These are phyloP conservation scores for Salvia miltiorrhiza DNA, from an alignment of 257 asterid species.

Conservation along the genomic window DNA sequence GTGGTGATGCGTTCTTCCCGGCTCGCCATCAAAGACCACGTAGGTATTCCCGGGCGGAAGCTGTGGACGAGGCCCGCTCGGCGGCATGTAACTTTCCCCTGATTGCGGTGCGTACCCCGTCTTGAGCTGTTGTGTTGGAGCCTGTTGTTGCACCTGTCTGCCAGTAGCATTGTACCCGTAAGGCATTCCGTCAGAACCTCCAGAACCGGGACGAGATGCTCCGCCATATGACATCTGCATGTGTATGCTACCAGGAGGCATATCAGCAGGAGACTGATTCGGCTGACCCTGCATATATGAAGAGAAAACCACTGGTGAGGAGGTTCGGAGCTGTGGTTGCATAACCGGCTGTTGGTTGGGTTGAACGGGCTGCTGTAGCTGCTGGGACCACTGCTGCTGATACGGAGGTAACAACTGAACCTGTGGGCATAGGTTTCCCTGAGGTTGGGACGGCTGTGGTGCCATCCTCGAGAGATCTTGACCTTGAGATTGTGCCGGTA, in stretches of 20 bases:
- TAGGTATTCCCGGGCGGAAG: constrained; percentile 58
- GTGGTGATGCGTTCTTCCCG: constrained; percentile 50
- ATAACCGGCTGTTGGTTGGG: constrained; percentile 45
- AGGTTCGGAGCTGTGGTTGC: constrained; percentile 64
- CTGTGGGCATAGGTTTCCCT: constrained; percentile 53
- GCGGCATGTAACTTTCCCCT: constrained; percentile 57
- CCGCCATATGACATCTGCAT: constrained; percentile 61
- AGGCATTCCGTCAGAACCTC: constrained; percentile 50
- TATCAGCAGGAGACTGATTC: constrained; percentile 53
- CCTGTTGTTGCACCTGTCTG: constrained; percentile 60
- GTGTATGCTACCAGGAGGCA: constrained; percentile 58
- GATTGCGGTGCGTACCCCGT: constrained; percentile 46
- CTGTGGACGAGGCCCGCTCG: constrained; percentile 56
- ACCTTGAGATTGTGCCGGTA: constrained; percentile 51
- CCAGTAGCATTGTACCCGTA: constrained; percentile 53
- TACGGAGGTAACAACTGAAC: constrained; percentile 52
- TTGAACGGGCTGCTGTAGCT: constrained; percentile 42
- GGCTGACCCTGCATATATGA: constrained; percentile 60
- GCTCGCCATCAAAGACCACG: constrained; percentile 67
- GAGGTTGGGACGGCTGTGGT: constrained; percentile 60
- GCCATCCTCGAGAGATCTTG: constrained; percentile 58
- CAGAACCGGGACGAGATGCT: constrained; percentile 44
- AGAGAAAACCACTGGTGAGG: constrained; percentile 58
- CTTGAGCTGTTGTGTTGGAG: constrained; percentile 55
- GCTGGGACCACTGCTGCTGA: constrained; percentile 84